Evolutionary conservation across 2,329 filamentous ascomycete genomes (phyloP).

Genomic region (Diplodia seriata): DNA sequence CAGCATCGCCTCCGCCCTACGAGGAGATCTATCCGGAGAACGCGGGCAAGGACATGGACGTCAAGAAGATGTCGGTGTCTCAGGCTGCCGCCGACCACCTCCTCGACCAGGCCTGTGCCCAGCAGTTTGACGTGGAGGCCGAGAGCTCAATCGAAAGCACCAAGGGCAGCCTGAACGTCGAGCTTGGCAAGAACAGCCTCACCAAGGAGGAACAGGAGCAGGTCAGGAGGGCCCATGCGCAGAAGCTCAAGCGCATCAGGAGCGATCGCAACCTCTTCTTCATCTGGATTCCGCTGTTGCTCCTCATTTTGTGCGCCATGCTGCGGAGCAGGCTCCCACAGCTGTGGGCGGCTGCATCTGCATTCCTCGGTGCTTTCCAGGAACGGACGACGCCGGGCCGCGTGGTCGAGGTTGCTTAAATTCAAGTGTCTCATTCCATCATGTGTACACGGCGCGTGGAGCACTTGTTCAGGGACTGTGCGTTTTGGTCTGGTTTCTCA

Average conservation of each 20-base stretch:
- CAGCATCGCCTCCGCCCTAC: constrained; percentile 70
- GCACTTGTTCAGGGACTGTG: neutral
- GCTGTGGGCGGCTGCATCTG: constrained; percentile 39
- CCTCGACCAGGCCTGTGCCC: constrained; percentile 64
- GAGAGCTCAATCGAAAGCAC: constrained; percentile 33
- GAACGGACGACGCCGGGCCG: constrained; percentile 17
- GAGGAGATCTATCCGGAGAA: constrained; percentile 75
- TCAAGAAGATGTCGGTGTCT: constrained; percentile 65
- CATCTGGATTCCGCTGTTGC: constrained; percentile 57
- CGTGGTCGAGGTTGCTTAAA: constrained; percentile 27
- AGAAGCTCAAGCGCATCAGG: constrained; percentile 56
- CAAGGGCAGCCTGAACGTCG: constrained; percentile 38
- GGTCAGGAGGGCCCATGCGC: constrained; percentile 54
- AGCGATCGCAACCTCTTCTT: constrained; percentile 62
- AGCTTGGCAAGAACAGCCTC: constrained; percentile 52
- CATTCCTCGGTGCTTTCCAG: constrained; percentile 15
- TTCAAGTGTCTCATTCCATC: neutral
- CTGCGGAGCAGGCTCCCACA: constrained; percentile 61
- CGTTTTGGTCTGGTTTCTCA: neutral
- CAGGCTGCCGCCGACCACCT: constrained; percentile 65
- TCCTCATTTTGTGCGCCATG: constrained; percentile 59
- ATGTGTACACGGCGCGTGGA: neutral
- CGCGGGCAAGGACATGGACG: constrained; percentile 40
- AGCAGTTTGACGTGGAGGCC: constrained; percentile 60
- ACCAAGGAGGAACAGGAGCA: constrained; percentile 56